These are phyloP conservation scores for Torrubiellomyces zombiae DNA, from an alignment of 2,329 filamentous ascomycete species.

Conservation along the genomic window DNA sequence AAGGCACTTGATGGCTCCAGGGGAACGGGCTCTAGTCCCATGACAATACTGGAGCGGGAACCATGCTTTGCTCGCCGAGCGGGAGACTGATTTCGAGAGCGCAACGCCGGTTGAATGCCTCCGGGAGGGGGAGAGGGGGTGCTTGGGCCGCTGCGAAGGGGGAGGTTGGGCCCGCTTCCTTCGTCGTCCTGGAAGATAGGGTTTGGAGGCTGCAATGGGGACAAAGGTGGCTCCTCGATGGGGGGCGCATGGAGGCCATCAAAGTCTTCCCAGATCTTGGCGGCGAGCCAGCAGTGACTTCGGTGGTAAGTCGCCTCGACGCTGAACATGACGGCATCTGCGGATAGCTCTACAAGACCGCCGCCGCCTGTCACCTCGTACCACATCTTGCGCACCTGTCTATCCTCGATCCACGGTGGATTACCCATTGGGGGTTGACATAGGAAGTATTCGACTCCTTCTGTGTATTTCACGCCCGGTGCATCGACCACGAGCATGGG, in stretches of 20 bases:
- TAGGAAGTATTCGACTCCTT: slow-evolving; percentile 68
- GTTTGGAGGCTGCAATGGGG: slow-evolving; percentile 20
- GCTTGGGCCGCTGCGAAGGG: slow-evolving; percentile 7
- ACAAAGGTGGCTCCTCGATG: slow-evolving; percentile 17
- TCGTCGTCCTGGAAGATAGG: slow-evolving; percentile 17
- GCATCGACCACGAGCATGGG: slow-evolving; percentile 67
- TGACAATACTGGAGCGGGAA: slow-evolving; percentile 24
- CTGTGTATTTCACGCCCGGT: slow-evolving; percentile 48
- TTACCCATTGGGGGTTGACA: slow-evolving; percentile 59
- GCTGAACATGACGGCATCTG: slow-evolving; percentile 43
- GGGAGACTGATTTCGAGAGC: slow-evolving; percentile 22
- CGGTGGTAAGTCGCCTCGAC: slow-evolving; percentile 44
- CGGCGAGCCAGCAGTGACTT: slow-evolving; percentile 38
- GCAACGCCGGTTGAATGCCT: slow-evolving; percentile 12
- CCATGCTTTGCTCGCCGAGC: slow-evolving; percentile 15
- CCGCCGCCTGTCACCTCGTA: slow-evolving; percentile 54
- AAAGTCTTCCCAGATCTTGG: slow-evolving; percentile 29
- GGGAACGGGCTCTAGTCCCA: slow-evolving; percentile 26
- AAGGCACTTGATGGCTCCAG: slow-evolving; percentile 16
- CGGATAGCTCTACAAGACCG: slow-evolving; percentile 38
- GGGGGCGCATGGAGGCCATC: slow-evolving; percentile 12
- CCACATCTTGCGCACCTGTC: slow-evolving; percentile 51
- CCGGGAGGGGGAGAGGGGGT: slow-evolving; percentile 13
- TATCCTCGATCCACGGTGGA: slow-evolving; percentile 55
- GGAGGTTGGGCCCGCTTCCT: slow-evolving; percentile 9